Evolutionary conservation across 192 early-diverging fungal genomes (phyloP), one percentile per base, ranked within the genome.

Genomic region (Backusella liffmaniae): DNA sequence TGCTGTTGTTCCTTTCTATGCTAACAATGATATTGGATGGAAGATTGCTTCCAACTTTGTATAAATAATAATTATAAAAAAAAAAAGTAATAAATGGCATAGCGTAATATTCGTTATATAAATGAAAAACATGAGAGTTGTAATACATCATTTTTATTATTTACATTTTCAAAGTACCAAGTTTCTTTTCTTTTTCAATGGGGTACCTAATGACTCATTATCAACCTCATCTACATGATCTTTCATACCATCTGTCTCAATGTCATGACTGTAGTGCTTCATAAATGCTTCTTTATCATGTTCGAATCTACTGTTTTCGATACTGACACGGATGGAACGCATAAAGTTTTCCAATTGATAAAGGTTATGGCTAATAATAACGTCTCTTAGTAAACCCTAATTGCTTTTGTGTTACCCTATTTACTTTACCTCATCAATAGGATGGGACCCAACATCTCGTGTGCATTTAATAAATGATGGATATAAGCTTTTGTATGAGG

Each of bases 1-100:
- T 4, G 76, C 86, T 32, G 88, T 98, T 42, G 95, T 98, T 32
- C 97, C 97, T 15, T 97, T 96, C 73, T 87, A 89, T 86, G 94
- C 96, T 32, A 92, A 92, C 21, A 87, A 87, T 67, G 83, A 85
- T 53, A 74, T 94, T 37, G 82, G 81, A 0, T 94, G 92, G 92
- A 85, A 86, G 71, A 87, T 94, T 76, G 71, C 36, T n/a, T 66
- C 80, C 7, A 74, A 75, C 53, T 81, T 77, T 74, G 69, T 42
- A 29, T 73, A 70, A 67, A 46, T 8, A 37, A 23, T 30, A 41
- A 42, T 21, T 29, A 72, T 53, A 51, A 71, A 6, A 23, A 35
- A 44, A 3, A 44, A 35, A 29, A 42, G 41, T 36, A 69, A 42
- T 23, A 41, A 69, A 42, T 23, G 23, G 18, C 34, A 36, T 42